Conservation (phyloP, 306 rosid genomes). For the Dryas alaskensis region DNA sequence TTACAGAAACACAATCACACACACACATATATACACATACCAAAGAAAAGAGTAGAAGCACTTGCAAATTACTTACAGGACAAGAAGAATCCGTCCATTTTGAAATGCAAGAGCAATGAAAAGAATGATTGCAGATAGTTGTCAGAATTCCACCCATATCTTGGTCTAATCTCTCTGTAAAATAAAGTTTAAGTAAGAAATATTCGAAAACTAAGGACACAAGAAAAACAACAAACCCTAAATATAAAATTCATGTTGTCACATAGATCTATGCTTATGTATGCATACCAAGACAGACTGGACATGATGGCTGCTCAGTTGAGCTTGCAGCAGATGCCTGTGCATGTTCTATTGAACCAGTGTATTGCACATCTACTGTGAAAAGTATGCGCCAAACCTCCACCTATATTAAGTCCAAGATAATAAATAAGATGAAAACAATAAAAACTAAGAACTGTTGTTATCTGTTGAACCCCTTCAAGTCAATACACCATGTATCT, state of each 20-base stretch:
- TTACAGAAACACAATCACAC: neutral
- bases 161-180: conserved; percentile 86
- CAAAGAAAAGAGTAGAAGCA: conserved; percentile 3
- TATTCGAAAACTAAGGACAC: neutral
- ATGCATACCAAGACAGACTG: conserved; percentile 80
- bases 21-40: neutral
- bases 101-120: conserved; percentile 92
- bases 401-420: conserved; percentile 35
- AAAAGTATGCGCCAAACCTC: conserved; percentile 77
- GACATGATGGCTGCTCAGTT: conserved; percentile 86
- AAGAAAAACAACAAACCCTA: neutral
- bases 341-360: conserved; percentile 79
- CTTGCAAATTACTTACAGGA: conserved; percentile 61
- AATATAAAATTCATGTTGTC: neutral
- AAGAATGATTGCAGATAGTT: conserved; percentile 96
- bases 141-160: conserved; percentile 85
- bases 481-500: neutral
- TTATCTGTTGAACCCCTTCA: neutral
- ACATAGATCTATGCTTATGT: neutral
- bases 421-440: conserved; percentile 8
- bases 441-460: neutral
- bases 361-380: conserved; percentile 82
- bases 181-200: conserved; percentile 17
- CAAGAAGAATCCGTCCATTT: conserved; percentile 97
- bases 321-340: conserved; percentile 67